Percentiles rank a stretch among this genome's conserved stretches.
phyloP scores from a whole-genome alignment of 148 eudicot species.

The Pharnaceum exiguum region DNA sequence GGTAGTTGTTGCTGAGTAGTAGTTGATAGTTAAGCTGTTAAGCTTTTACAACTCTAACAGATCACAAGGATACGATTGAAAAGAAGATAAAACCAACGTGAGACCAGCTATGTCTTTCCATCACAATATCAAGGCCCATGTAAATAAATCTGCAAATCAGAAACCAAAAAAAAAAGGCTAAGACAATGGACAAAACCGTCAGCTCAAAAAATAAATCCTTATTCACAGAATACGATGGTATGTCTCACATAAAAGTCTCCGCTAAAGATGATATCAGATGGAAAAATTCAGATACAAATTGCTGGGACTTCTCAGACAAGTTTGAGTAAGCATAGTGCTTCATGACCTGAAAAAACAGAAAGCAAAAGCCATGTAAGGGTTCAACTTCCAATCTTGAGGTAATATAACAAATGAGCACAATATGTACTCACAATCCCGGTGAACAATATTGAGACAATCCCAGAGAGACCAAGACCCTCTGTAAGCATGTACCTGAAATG shows the following conservation, averaged over 20 bases:
- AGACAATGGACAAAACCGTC: not conserved
- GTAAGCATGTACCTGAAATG: conserved; percentile 90
- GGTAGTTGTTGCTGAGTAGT: not conserved
- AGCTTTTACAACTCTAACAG: conserved; percentile 1
- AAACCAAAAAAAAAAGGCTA: conserved; percentile 10
- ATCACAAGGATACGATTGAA: conserved; percentile 87
- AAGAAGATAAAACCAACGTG: conserved; percentile 96
- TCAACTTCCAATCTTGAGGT: conserved; percentile 10
- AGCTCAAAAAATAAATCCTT: not conserved
- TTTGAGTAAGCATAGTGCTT: conserved; percentile 93
- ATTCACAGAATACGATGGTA: not conserved
- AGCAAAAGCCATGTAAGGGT: not conserved
- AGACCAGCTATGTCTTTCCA: conserved; percentile 99
- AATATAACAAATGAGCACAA: not conserved
- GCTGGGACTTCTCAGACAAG: conserved; percentile 86
- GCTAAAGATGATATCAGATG: conserved; percentile 98
- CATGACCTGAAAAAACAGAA: conserved; percentile 63
- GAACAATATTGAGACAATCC: conserved; percentile 97
- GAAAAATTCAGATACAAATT: conserved; percentile 91
- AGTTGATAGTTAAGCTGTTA: too few relatives aligned
- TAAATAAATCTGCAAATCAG: conserved; percentile 80
- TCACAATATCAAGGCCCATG: conserved; percentile 99
- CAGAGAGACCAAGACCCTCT: conserved; percentile 99
- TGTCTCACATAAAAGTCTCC: conserved; percentile 90
- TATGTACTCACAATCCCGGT: conserved; percentile 91